Percentiles rank a stretch among this genome's conserved stretches.
Evolutionary conservation across 495 filamentous ascomycete species (phyloP).

Genomic region (Penicillium samsonianum): DNA sequence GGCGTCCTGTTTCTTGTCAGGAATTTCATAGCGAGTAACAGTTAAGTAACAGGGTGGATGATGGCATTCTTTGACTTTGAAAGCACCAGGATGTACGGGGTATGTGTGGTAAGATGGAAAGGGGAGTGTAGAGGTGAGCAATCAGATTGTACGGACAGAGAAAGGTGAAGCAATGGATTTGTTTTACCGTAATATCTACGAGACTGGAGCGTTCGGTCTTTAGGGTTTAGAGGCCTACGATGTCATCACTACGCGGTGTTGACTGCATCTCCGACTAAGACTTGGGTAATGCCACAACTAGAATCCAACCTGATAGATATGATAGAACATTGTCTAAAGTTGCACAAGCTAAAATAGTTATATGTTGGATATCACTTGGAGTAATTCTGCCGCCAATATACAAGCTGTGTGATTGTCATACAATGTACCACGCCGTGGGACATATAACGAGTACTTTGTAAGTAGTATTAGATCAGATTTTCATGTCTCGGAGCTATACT

Average conservation of each 20-base stretch:
- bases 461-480: background rate
- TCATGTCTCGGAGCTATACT: background rate
- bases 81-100: background rate
- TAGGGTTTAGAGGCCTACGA: conserved; percentile 10
- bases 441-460: background rate
- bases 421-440: background rate
- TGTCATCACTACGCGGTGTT: conserved; percentile 26
- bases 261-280: conserved; percentile 13
- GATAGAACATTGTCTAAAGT: background rate
- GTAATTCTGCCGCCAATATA: too few relatives aligned
- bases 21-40: conserved; percentile 1
- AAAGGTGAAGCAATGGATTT: background rate
- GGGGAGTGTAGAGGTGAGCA: background rate
- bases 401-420: background rate
- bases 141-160: background rate
- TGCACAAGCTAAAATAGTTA: background rate
- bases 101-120: background rate
- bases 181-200: background rate
- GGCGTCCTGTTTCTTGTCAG: conserved; percentile 1
- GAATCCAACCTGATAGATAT: background rate
- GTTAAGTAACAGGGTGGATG: background rate
- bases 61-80: background rate
- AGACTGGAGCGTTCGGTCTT: background rate
- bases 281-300: background rate
- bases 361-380: background rate